Conservation (phyloP, 2,329 filamentous ascomycete species). For the Didymellaceae sp. region DNA sequence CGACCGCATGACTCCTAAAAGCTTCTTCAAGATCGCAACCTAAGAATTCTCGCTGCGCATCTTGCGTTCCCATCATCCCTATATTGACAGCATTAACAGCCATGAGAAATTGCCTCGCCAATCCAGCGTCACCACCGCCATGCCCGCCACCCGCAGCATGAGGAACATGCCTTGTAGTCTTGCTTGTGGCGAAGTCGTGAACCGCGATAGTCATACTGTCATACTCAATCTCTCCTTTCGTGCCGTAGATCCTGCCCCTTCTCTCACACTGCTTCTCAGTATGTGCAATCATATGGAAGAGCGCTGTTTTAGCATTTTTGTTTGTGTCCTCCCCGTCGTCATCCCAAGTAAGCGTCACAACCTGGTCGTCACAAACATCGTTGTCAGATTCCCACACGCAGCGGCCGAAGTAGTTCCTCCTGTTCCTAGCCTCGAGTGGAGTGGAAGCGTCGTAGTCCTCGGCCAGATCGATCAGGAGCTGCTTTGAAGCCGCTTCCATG, state of each 20-base stretch:
- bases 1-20: conserved; percentile 87
- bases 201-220: conserved; percentile 79
- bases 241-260: conserved; percentile 85
- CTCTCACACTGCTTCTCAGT: conserved; percentile 87
- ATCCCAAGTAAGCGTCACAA: conserved; percentile 87
- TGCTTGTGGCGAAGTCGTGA: conserved; percentile 70
- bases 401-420: conserved; percentile 79
- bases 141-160: conserved; percentile 67
- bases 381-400: conserved; percentile 95
- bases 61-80: conserved; percentile 67
- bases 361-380: conserved; percentile 90
- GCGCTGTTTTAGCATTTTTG: conserved; percentile 79
- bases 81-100: conserved; percentile 83
- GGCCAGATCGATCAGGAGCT: conserved; percentile 56
- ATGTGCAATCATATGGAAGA: conserved; percentile 93
- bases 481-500: conserved; percentile 57
- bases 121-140: conserved; percentile 80
- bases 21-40: conserved; percentile 87
- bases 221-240: conserved; percentile 82
- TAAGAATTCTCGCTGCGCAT: conserved; percentile 76
- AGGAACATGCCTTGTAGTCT: conserved; percentile 65
- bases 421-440: background rate
- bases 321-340: conserved; percentile 62
- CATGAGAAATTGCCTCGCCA: conserved; percentile 80
- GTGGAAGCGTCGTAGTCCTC: conserved; percentile 65